These are phyloP conservation scores for Acrocalymma vagum DNA, from an alignment of 2,329 filamentous ascomycete species.

Conservation along the genomic window DNA sequence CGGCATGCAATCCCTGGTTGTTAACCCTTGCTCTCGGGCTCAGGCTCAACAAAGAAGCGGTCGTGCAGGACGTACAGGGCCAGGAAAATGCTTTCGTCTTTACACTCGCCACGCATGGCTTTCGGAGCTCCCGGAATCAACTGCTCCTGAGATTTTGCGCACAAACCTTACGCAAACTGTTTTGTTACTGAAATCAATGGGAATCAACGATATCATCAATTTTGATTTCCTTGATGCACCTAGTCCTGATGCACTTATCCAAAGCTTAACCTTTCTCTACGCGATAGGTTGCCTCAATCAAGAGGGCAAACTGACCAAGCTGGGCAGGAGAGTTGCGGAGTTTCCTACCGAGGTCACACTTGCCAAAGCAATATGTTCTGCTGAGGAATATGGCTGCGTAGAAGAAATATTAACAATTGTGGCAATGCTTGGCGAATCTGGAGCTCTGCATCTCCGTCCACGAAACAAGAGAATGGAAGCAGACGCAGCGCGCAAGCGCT, in stretches of 20 bases:
- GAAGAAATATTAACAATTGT: conserved; percentile 93
- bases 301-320: conserved; percentile 85
- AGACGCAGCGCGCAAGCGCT: conserved; percentile 86
- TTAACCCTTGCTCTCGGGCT: conserved; percentile 89
- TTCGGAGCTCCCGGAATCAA: conserved; percentile 93
- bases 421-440: conserved; percentile 91
- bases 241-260: conserved; percentile 86
- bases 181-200: conserved; percentile 84
- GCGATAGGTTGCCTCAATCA: conserved; percentile 89
- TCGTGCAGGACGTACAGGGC: conserved; percentile 88
- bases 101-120: conserved; percentile 95
- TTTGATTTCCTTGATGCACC: conserved; percentile 98
- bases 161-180: conserved; percentile 88
- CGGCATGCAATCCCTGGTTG: conserved; percentile 90
- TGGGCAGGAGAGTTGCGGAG: conserved; percentile 94
- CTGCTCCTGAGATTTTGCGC: conserved; percentile 90
- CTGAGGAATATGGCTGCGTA: conserved; percentile 90
- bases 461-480: conserved; percentile 98
- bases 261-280: conserved; percentile 89
- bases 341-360: conserved; percentile 94
- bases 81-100: conserved; percentile 90
- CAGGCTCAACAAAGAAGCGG: conserved; percentile 93
- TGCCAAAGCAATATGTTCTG: conserved; percentile 85
- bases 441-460: conserved; percentile 89
- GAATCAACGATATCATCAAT: conserved; percentile 89